These are phyloP conservation scores for Rhizopogon roseolus DNA, from an alignment of 768 basidiomycete genomes.

Conservation along the genomic window DNA sequence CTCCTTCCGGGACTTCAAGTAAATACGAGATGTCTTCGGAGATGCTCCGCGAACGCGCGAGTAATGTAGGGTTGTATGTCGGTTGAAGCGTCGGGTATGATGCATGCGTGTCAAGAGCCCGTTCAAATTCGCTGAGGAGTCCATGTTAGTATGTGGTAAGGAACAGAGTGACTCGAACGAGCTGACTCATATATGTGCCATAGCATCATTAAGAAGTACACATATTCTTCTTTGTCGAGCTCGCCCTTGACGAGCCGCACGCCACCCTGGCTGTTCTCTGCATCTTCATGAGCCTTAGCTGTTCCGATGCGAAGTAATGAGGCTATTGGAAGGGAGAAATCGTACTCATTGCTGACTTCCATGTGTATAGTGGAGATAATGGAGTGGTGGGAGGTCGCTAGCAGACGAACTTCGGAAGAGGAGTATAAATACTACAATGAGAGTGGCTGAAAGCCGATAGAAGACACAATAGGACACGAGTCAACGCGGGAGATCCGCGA, in stretches of 20 bases:
- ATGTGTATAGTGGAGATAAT: background rate
- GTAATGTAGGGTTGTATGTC: conserved; percentile 66
- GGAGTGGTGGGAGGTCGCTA: too few species aligned
- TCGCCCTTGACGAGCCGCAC: conserved; percentile 52
- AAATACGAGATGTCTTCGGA: conserved; percentile 66
- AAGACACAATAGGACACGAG: too few species aligned
- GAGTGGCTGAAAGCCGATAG: too few species aligned
- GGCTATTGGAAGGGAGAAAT: conserved; percentile 28
- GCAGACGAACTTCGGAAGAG: too few species aligned
- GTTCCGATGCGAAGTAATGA: conserved; percentile 37
- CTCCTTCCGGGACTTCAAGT: conserved; percentile 41
- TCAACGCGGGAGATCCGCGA: too few species aligned
- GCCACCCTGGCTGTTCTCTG: conserved; percentile 55
- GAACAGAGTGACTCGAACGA: background rate
- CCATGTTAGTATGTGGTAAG: too few species aligned
- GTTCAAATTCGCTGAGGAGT: conserved; percentile 46
- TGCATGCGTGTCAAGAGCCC: conserved; percentile 53
- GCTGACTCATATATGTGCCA: conserved; percentile 76
- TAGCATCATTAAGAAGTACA: conserved; percentile 68
- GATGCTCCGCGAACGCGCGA: conserved; percentile 56
- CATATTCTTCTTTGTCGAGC: conserved; percentile 60
- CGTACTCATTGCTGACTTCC: conserved; percentile 4
- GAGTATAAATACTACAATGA: too few species aligned
- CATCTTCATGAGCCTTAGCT: conserved; percentile 47
- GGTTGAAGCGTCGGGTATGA: conserved; percentile 58